Evolutionary conservation across 352 stramenopile genomes (phyloP).

Genomic region (Pythium rhizo-oryzae): DNA sequence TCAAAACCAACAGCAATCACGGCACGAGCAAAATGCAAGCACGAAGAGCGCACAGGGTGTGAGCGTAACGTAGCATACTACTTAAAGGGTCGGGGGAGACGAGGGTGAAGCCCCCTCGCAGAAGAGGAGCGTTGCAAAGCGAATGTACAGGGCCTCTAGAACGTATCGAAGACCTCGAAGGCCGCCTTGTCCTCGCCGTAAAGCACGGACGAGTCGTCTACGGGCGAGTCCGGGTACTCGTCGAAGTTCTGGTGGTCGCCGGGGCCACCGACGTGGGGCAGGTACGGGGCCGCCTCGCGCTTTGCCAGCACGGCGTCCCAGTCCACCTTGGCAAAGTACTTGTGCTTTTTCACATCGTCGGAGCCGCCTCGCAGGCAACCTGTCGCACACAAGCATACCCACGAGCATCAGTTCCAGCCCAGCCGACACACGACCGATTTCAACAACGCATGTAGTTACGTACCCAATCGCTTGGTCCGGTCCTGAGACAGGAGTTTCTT

Average conservation of each 20-base stretch:
- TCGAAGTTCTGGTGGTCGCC: constrained; percentile 94
- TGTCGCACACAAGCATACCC: constrained; percentile 26
- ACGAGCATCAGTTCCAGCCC: neutral
- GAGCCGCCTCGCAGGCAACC: constrained; percentile 91
- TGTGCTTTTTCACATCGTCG: constrained; percentile 92
- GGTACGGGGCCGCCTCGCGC: constrained; percentile 78
- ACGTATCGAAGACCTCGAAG: constrained; percentile 88
- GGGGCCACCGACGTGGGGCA: constrained; percentile 81
- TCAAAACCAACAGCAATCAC: neutral
- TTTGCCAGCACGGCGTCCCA: constrained; percentile 82
- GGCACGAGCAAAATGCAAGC: no score
- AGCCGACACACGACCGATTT: neutral
- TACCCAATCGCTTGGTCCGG: constrained; percentile 88
- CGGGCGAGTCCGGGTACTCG: constrained; percentile 90
- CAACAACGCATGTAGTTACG: constrained; percentile 19
- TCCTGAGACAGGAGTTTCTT: constrained; percentile 92
- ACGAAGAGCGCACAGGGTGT: neutral
- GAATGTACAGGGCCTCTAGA: constrained; percentile 42
- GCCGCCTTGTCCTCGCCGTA: constrained; percentile 83
- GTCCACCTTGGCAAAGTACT: constrained; percentile 90
- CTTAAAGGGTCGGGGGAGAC: neutral
- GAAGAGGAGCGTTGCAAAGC: no score
- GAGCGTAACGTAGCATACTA: constrained; percentile 22
- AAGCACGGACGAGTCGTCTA: constrained; percentile 83
- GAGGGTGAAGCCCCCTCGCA: no score